Base-by-base conservation (phyloP, 169 alveolate genomes). In the Theileria equi region DNA sequence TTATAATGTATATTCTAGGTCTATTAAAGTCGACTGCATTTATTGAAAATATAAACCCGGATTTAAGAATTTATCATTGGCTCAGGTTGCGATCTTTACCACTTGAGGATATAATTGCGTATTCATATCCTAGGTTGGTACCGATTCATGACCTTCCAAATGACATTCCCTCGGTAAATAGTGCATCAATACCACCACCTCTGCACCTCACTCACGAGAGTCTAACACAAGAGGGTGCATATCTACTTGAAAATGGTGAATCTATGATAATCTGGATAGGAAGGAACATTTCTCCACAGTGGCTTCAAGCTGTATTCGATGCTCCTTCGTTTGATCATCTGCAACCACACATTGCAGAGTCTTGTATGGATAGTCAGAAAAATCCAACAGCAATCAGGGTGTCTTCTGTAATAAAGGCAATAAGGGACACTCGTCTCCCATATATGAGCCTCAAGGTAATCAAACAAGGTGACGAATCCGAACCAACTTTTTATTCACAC, bases 171-270 rank as follows among this genome's bases (percentile, higher is more conserved):
- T 36, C 61, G 38, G 80, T 67, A 63, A 70, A 49, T n/a, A 36
- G 11, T 19, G 43, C 55, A 38, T 23, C 81, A 35, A 57, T 81
- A 64, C 44, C 74, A 41, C 50, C 81, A 19, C 52, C 81, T 2
- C 66, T 92, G 60, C 86, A 81, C 53, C 84, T 92, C 16, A 81
- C 96, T 0, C 82, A 83, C 40, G 91, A 91, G 34, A 69, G 68
- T 29, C 84, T 92, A 81, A 81, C 90, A 16, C 94, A 87, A 62
- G 95, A 91, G 23, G 93, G 89, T 10, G 94, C 93, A 21, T 92
- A 88, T 69, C 78, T 92, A 21, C 69, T 92, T 29, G 95, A 91
- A 45, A 91, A 92, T 61, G 96, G 96, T 16, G 96, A 91, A 62
- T 50, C 68, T 23, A 84, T 92, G 88, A 57, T 88, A 13, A 70